These are phyloP conservation scores for Trichoderma brevicompactum DNA, from an alignment of 2,329 filamentous ascomycete genomes.

Conservation along the genomic window DNA sequence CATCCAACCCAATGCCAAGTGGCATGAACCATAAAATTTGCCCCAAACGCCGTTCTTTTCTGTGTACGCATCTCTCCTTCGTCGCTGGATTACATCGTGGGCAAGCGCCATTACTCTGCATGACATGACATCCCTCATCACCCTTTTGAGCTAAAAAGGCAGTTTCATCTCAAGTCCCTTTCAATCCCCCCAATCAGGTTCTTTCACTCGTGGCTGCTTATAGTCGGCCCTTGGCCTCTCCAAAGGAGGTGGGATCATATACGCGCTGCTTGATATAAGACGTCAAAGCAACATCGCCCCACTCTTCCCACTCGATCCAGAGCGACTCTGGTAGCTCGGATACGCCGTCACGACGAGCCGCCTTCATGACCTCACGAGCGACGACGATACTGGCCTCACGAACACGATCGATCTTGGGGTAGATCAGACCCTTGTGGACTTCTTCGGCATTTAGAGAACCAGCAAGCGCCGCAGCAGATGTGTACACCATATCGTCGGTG, in stretches of 20 bases:
- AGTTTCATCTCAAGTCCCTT: background rate
- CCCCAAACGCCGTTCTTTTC: slow-evolving; percentile 25
- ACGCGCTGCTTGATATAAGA: slow-evolving; percentile 63
- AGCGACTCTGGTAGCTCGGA: slow-evolving; percentile 68
- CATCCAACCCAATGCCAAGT: slow-evolving; percentile 6
- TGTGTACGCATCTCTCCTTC: slow-evolving; percentile 2
- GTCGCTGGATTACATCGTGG: slow-evolving; percentile 7
- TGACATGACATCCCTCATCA: background rate
- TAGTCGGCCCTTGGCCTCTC: slow-evolving; percentile 43
- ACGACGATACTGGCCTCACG: slow-evolving; percentile 86
- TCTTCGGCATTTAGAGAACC: slow-evolving; percentile 81
- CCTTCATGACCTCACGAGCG: slow-evolving; percentile 90
- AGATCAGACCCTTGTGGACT: slow-evolving; percentile 80
- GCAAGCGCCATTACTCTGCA: slow-evolving; percentile 5
- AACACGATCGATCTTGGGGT: slow-evolving; percentile 89
- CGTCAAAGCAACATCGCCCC: slow-evolving; percentile 66
- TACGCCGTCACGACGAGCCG: slow-evolving; percentile 81
- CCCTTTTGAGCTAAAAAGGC: too few relatives aligned
- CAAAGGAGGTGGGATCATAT: slow-evolving; percentile 61
- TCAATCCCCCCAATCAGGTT: background rate
- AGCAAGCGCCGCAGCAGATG: slow-evolving; percentile 80
- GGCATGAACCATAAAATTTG: background rate
- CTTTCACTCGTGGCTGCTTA: slow-evolving; percentile 30
- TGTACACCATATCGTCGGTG: slow-evolving; percentile 97
- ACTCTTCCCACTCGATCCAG: slow-evolving; percentile 74